A percentile compares a stretch with the other conserved stretches of the same genome.
phyloP scores from a whole-genome alignment of 306 rosid genomes.

The Quercus berberidifolia region DNA sequence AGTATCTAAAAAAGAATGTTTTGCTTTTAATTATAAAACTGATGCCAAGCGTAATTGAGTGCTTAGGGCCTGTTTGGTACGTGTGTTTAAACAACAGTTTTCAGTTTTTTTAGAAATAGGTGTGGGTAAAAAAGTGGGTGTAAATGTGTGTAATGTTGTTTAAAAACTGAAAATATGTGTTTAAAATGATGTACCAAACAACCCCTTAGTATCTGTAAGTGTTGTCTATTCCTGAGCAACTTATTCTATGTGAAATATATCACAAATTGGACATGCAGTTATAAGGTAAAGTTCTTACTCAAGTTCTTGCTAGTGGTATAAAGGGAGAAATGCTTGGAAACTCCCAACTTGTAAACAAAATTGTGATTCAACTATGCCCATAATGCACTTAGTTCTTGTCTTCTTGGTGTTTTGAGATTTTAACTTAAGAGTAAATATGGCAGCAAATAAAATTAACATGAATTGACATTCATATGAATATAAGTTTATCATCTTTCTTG shows the following conservation, averaged over 20 bases:
- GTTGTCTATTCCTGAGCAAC: neutral
- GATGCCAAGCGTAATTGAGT: neutral
- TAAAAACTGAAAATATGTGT: too few species aligned
- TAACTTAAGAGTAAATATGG: neutral
- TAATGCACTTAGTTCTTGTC: neutral
- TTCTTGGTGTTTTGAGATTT: neutral
- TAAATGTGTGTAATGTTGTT: too few species aligned
- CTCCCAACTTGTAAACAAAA: neutral
- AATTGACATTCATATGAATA: neutral
- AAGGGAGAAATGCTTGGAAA: neutral
- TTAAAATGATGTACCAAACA: too few species aligned
- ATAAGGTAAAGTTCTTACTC: constrained; percentile 1
- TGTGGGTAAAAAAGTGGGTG: too few species aligned
- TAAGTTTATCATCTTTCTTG: too few species aligned
- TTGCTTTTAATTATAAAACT: neutral
- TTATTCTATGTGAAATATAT: constrained; percentile 16
- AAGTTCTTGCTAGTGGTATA: too few species aligned
- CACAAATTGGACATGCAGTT: neutral
- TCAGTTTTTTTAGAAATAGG: too few species aligned
- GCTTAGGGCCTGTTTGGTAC: neutral
- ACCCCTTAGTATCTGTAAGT: neutral
- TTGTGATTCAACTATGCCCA: neutral
- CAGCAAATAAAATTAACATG: neutral
- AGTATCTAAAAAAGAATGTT: neutral
- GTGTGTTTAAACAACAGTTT: too few species aligned